Conservation (phyloP, 768 basidiomycete genomes). For the Mycena crocata region DNA sequence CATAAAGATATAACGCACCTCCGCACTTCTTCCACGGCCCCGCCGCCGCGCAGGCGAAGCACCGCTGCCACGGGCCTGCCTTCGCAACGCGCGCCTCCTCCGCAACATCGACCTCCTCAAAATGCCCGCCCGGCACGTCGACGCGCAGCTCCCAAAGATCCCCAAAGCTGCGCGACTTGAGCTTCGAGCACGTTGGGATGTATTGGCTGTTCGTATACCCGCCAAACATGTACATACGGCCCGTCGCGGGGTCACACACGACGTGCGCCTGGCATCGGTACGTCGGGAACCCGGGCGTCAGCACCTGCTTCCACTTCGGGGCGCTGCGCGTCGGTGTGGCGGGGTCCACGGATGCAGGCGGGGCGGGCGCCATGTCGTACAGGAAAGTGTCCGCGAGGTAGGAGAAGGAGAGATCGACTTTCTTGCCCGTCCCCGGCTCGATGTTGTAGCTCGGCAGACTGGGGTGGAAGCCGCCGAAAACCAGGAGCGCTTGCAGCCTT, state of each 20-base stretch:
- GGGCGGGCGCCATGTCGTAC: constrained; percentile 26
- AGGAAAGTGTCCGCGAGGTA: constrained; percentile 1
- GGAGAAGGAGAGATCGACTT: not conserved
- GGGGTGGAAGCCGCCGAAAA: not conserved
- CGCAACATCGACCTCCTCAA: constrained; percentile 51
- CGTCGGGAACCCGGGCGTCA: constrained; percentile 54
- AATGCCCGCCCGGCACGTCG: constrained; percentile 50
- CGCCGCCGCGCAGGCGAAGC: constrained; percentile 50
- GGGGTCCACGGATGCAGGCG: too few species aligned
- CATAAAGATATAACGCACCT: constrained; percentile 37
- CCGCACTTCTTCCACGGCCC: constrained; percentile 55
- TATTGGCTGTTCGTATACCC: constrained; percentile 54
- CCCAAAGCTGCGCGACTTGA: constrained; percentile 44
- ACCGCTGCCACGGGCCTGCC: constrained; percentile 54
- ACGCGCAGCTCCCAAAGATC: constrained; percentile 54
- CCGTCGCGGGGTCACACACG: constrained; percentile 46
- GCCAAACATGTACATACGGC: constrained; percentile 51
- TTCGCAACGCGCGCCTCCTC: constrained; percentile 50
- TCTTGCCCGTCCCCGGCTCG: not conserved
- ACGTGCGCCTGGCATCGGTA: constrained; percentile 52
- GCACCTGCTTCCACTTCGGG: constrained; percentile 50
- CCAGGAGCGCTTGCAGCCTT: constrained; percentile 7
- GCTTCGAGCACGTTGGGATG: constrained; percentile 42
- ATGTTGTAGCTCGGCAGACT: not conserved
- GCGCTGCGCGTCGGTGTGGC: not conserved